A percentile compares a stretch with the other conserved stretches of the same genome.
These are phyloP conservation scores for Penicillium flavigenum DNA, from an alignment of 495 filamentous ascomycete species.

Conservation along the genomic window DNA sequence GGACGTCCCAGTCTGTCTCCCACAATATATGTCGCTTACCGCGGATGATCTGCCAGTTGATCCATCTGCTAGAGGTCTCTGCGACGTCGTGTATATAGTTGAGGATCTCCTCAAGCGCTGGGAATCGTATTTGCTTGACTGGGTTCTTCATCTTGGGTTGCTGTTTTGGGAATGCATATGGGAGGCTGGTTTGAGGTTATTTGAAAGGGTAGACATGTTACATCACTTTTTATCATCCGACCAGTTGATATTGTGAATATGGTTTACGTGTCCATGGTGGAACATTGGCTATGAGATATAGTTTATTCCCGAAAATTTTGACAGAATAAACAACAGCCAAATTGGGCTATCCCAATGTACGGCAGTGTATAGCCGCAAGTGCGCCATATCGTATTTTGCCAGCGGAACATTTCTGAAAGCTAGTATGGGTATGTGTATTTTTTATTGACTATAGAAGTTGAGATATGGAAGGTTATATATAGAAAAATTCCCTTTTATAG, in stretches of 20 bases:
- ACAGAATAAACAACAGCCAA: not conserved
- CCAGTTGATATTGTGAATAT: not conserved
- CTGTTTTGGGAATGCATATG: not conserved
- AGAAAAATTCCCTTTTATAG: too few relatives aligned
- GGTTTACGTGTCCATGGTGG: slow-evolving; percentile 1
- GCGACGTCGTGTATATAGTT: not conserved
- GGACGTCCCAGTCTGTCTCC: not conserved
- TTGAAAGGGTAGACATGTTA: not conserved
- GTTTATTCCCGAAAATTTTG: not conserved
- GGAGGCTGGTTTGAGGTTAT: not conserved
- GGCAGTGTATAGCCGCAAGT: too few relatives aligned
- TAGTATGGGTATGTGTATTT: too few relatives aligned
- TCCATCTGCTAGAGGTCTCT: not conserved
- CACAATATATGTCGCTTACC: slow-evolving; percentile 4
- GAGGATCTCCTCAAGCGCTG: not conserved
- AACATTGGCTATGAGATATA: not conserved
- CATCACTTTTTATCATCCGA: slow-evolving; percentile 15
- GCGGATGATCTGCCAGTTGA: slow-evolving; percentile 3
- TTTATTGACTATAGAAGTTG: too few relatives aligned
- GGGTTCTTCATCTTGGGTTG: slow-evolving; percentile 3
- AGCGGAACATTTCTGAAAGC: too few relatives aligned
- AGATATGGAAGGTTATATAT: too few relatives aligned
- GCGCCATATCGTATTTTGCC: too few relatives aligned
- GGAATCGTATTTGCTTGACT: not conserved
- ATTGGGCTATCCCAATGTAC: not conserved